Percentiles rank a stretch among this genome's conserved stretches.
These are phyloP conservation scores for Curvularia sp. DNA, from an alignment of 2,329 filamentous ascomycete genomes.

Conservation along the genomic window DNA sequence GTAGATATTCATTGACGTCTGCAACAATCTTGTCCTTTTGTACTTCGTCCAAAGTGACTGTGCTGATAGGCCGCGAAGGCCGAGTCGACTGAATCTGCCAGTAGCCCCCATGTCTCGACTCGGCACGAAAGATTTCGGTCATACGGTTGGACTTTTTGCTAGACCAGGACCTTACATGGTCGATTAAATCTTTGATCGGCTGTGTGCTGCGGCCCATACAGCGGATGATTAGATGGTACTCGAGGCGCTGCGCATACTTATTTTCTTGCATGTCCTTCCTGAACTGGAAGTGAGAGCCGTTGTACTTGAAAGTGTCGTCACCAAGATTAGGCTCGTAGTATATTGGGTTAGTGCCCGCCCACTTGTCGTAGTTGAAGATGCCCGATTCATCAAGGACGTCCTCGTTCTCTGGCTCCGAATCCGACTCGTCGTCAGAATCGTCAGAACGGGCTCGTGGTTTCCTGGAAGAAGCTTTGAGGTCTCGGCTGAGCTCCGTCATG, in stretches of 20 bases:
- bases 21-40: slow-evolving; percentile 71
- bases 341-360: slow-evolving; percentile 57
- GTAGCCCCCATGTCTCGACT: slow-evolving; percentile 28
- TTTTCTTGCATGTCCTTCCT: slow-evolving; percentile 34
- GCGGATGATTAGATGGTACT: slow-evolving; percentile 39
- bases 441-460: slow-evolving; percentile 21
- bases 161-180: slow-evolving; percentile 55
- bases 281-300: slow-evolving; percentile 53
- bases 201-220: slow-evolving; percentile 58
- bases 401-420: slow-evolving; percentile 28
- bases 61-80: slow-evolving; percentile 74
- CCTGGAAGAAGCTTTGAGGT: slow-evolving; percentile 52
- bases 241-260: slow-evolving; percentile 16
- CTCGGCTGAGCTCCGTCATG: slow-evolving; percentile 47
- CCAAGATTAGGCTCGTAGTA: slow-evolving; percentile 60
- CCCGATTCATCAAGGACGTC: slow-evolving; percentile 29
- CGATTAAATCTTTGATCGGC: slow-evolving; percentile 58
- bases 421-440: slow-evolving; percentile 15
- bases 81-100: slow-evolving; percentile 59
- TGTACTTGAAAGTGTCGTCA: slow-evolving; percentile 54
- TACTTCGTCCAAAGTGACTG: slow-evolving; percentile 73
- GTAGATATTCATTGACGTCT: slow-evolving; percentile 81
- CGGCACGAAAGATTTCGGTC: slow-evolving; percentile 58
- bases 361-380: slow-evolving; percentile 60
- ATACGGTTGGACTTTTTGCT: slow-evolving; percentile 53